Conservation (phyloP, 495 filamentous ascomycete genomes). For the Amphirosellinia nigrospora region DNA sequence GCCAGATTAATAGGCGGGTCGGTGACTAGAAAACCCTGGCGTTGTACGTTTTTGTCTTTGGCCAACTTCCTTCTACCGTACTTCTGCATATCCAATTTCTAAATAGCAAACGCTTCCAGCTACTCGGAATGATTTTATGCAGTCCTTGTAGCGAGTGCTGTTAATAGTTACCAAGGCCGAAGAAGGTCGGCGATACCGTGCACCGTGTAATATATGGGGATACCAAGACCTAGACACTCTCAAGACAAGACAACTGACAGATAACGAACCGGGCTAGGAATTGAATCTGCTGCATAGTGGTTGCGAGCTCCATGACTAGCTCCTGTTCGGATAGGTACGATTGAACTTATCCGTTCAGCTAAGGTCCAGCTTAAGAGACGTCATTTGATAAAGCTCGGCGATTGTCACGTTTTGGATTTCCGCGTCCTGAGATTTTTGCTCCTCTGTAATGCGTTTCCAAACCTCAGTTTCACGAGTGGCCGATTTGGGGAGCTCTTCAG, state of each 20-base stretch:
- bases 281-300: not conserved
- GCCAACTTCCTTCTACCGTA: too few species aligned
- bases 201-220: not conserved
- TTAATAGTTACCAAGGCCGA: too few species aligned
- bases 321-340: not conserved
- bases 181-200: too few species aligned
- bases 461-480: not conserved
- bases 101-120: too few species aligned
- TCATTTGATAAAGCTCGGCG: not conserved
- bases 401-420: not conserved
- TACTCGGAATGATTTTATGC: too few species aligned
- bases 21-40: too few species aligned
- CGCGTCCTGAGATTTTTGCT: not conserved
- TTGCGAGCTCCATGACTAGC: not conserved
- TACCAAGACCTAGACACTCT: not conserved
- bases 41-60: too few species aligned
- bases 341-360: not conserved
- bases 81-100: too few species aligned
- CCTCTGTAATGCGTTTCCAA: not conserved
- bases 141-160: too few species aligned
- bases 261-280: not conserved
- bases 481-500: constrained; percentile 6
- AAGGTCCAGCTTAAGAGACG: not conserved
- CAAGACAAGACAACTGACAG: not conserved
- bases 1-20: too few species aligned